Percentiles rank a stretch among this genome's conserved stretches.
Evolutionary conservation across 1,284 basidiomycete species (phyloP).

Genomic region (Trametes polyzona): DNA sequence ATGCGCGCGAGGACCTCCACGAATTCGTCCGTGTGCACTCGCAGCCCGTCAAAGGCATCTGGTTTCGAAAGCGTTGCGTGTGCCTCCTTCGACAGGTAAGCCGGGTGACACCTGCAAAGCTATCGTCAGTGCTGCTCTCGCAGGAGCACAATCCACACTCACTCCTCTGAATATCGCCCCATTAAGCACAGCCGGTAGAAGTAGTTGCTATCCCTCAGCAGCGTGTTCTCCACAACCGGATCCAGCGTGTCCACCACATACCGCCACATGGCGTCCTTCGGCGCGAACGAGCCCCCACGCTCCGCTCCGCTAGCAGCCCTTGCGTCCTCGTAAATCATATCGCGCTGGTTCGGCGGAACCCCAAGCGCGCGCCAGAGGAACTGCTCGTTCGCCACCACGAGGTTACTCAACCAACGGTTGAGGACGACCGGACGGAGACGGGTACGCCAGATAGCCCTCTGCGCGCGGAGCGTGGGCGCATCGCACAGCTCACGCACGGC

Average conservation of each 20-base stretch:
- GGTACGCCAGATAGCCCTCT: conserved; percentile 25
- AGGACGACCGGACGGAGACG: conserved; percentile 24
- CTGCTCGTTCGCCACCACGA: conserved; percentile 26
- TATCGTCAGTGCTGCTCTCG: neutral
- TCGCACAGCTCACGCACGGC: conserved; percentile 22
- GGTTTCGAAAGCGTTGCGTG: conserved; percentile 20
- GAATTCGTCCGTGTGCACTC: conserved; percentile 28
- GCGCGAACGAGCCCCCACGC: conserved; percentile 14
- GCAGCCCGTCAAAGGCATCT: conserved; percentile 26
- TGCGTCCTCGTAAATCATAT: conserved; percentile 28
- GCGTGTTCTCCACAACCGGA: conserved; percentile 27
- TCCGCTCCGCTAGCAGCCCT: conserved; percentile 14
- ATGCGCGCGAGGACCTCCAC: conserved; percentile 28
- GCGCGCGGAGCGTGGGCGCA: conserved; percentile 20
- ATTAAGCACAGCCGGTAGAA: conserved; percentile 27
- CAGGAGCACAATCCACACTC: neutral
- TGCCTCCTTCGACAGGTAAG: conserved; percentile 24
- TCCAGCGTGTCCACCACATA: conserved; percentile 30
- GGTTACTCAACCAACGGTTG: conserved; percentile 22
- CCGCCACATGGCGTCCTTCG: conserved; percentile 28
- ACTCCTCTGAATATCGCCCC: conserved; percentile 24
- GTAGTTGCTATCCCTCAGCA: conserved; percentile 25
- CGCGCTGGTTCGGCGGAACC: conserved; percentile 27
- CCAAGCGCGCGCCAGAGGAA: conserved; percentile 29
- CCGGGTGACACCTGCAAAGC: conserved; percentile 19